Evolutionary conservation across 805 yeast genomes (phyloP).

Genomic region (Saturnispora dispora): DNA sequence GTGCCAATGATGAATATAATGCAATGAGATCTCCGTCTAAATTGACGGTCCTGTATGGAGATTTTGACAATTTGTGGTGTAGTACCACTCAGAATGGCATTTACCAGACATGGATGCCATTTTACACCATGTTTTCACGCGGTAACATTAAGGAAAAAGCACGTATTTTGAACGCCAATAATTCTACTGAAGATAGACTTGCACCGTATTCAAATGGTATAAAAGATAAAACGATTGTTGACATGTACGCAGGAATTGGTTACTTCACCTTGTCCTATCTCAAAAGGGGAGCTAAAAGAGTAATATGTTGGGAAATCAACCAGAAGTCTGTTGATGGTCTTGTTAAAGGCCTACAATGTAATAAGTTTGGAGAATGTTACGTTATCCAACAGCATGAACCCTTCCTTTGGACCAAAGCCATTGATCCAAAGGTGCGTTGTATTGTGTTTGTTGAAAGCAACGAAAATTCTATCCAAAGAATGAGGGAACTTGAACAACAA

Average conservation of each 20-base stretch:
- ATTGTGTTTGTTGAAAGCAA: constrained; percentile 61
- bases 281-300: constrained; percentile 38
- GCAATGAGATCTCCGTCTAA: constrained; percentile 52
- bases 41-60: constrained; percentile 52
- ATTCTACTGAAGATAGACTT: neutral
- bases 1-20: constrained; percentile 13
- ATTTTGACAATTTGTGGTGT: constrained; percentile 78
- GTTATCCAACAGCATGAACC: constrained; percentile 24
- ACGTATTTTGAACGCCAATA: constrained; percentile 38
- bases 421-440: constrained; percentile 21
- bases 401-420: constrained; percentile 16
- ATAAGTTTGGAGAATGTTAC: constrained; percentile 27
- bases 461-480: constrained; percentile 37
- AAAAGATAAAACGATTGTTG: constrained; percentile 41
- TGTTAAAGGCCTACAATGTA: constrained; percentile 41
- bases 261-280: constrained; percentile 69
- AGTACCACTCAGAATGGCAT: constrained; percentile 62
- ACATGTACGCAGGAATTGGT: constrained; percentile 79
- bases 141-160: constrained; percentile 80
- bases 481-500: constrained; percentile 18
- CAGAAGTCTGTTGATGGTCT: constrained; percentile 79
- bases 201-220: constrained; percentile 18
- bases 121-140: constrained; percentile 77
- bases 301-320: constrained; percentile 77
- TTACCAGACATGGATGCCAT: constrained; percentile 75